These are phyloP conservation scores for Aspergillus sp. DNA, from an alignment of 2,329 filamentous ascomycete genomes.

Conservation along the genomic window DNA sequence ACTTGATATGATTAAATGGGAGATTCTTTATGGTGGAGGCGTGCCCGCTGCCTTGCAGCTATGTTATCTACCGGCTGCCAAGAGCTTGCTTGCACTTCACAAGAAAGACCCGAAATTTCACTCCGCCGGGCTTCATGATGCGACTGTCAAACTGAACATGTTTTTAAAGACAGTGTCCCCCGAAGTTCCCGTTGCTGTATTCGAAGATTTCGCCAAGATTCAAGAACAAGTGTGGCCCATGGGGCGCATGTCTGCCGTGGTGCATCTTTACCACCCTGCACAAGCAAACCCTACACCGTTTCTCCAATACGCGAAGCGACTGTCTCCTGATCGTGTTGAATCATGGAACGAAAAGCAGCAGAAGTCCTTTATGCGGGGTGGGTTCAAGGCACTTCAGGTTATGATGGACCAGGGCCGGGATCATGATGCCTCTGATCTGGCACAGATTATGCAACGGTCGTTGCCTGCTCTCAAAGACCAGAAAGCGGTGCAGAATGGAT, in stretches of 20 bases:
- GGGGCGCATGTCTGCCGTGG: not conserved
- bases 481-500: slow-evolving; percentile 9
- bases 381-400: slow-evolving; percentile 40
- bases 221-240: too few relatives aligned
- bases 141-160: slow-evolving; percentile 2
- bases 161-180: too few relatives aligned
- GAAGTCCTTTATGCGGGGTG: slow-evolving; percentile 32
- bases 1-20: slow-evolving; percentile 32
- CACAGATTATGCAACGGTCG: slow-evolving; percentile 30
- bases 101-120: slow-evolving; percentile 3
- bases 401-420: slow-evolving; percentile 33
- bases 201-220: slow-evolving; percentile 31
- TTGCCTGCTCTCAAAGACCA: slow-evolving; percentile 24
- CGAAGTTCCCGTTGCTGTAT: slow-evolving; percentile 27
- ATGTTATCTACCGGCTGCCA: slow-evolving; percentile 29
- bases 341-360: slow-evolving; percentile 20
- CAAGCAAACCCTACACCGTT: slow-evolving; percentile 33
- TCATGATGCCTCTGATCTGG: slow-evolving; percentile 30
- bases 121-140: slow-evolving; percentile 23
- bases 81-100: slow-evolving; percentile 15
- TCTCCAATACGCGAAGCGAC: slow-evolving; percentile 25
- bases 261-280: slow-evolving; percentile 40
- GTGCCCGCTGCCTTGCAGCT: slow-evolving; percentile 30
- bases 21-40: slow-evolving; percentile 29
- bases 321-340: slow-evolving; percentile 21